Evolutionary conservation across 495 filamentous ascomycete genomes (phyloP).

Genomic region (Oidiodendron maius): DNA sequence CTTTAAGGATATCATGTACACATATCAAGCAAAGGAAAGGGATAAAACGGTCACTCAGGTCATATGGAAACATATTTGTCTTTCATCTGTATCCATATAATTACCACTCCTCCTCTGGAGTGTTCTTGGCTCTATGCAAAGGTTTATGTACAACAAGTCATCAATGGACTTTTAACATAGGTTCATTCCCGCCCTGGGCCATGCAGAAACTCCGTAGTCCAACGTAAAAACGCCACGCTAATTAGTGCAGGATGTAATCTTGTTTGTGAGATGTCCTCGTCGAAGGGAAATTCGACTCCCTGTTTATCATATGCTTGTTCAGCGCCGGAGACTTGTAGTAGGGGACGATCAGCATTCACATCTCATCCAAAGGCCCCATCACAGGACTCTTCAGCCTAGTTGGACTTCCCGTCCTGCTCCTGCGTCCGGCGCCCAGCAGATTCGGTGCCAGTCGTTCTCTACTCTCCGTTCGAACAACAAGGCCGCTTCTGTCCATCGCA

Average conservation of each 20-base stretch:
- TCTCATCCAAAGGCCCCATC: constrained; percentile 29
- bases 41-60: too few species aligned
- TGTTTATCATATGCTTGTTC: not conserved
- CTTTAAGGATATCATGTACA: too few species aligned
- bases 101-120: too few species aligned
- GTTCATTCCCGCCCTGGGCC: not conserved
- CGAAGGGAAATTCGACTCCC: not conserved
- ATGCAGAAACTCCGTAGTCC: not conserved
- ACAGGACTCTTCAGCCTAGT: constrained; percentile 60
- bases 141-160: too few species aligned
- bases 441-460: constrained; percentile 50
- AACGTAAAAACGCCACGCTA: constrained; percentile 17
- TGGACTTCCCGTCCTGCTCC: constrained; percentile 60
- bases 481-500: constrained; percentile 63
- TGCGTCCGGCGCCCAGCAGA: constrained; percentile 40
- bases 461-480: constrained; percentile 76
- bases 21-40: too few species aligned
- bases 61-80: too few species aligned
- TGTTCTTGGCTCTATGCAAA: too few species aligned
- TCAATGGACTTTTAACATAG: too few species aligned
- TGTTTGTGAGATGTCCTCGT: not conserved
- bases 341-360: not conserved
- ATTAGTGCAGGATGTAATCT: constrained; percentile 8
- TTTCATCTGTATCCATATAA: too few species aligned
- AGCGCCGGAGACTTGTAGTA: not conserved